Evolutionary conservation across 306 rosid genomes (phyloP), one percentile per base, ranked within the genome.

Genomic region (Clitoria ternatea): DNA sequence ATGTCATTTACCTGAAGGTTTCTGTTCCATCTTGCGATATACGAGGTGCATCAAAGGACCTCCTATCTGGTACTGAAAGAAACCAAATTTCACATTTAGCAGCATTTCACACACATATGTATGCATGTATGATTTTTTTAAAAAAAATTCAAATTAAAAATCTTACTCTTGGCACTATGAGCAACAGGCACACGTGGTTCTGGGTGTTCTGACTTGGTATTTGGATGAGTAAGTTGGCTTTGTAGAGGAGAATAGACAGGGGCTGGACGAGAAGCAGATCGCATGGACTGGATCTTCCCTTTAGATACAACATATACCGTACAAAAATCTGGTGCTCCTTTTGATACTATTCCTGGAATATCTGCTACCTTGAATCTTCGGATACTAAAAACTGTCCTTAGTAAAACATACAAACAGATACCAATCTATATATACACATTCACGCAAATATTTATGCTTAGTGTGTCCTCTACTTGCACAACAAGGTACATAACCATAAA

Each of bases 291-390:
- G 52, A 91, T 78, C 79, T 87, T 95, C 27, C 96, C 96, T 75
- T 91, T 95, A 2, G 83, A 5, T 70, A 91, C 80, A 27, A 89
- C 87, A 60, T 86, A 95, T 5, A 95, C 92, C 35, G 72, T 95
- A 64, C 92, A 86, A 55, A 95, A 95, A 83, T 95, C 97, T 0
- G 99, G 99, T 77, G 99, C 99, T 43, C 86, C 91, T 82, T 95
- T 95, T 55, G 85, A 35, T n/a, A 91, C 82, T 17, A 42, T 47
- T 61, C 85, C 86, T 3, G 99, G 96, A 79, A 95, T 45, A 72
- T 95, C 99, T 26, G 88, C 64, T 48, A 71, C 74, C 89, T 91
- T 95, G 92, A 95, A 95, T 85, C 96, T 95, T 70, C 83, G 75
- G 74, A 53, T 56, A 0, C 50, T 6, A 69, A 43, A 50, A 57